Base-by-base conservation (phyloP, 176 grass and related monocot species). In the Chrysopogon serrulatus region DNA sequence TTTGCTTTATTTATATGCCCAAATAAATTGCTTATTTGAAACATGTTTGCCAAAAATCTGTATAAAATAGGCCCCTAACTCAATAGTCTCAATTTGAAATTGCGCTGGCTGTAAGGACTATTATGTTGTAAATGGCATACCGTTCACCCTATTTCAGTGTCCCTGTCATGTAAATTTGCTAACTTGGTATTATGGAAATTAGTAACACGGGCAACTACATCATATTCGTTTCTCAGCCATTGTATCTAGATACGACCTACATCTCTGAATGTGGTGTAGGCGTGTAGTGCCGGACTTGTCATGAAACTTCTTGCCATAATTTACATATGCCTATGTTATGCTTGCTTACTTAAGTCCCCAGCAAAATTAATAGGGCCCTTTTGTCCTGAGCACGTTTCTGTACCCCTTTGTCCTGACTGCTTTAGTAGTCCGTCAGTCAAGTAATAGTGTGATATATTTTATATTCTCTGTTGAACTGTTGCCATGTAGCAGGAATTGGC, bases 231-330 rank as follows among this genome's bases (percentile, higher is more conserved):
- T 33, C 21, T 34, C 1, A 45, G 7, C 69, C 17, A 9, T 47
- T 70, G 16, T 56, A 4, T 40, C 53, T 68, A 26, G 32, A 41
- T 49, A 62, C 6, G 41, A 31, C 13, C 23, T 78, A 70, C 24
- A 71, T 85, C 68, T 79, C 40, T 62, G 24, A 33, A 32, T 69
- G 15, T 80, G 28, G 12, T 74, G n/a, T 80, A 35, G 53, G 21
- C 4, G 0, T 61, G 57, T 61, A 61, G 11, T n/a, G 23, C 28
- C 69, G 11, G 5, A 10, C 60, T 84, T 79, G 24, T 68, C 37
- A 80, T 56, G 45, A 48, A 75, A 68, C 13, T 74, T 60, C 47
- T 51, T 69, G 30, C 1, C 10, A 1, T 85, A 47, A 78, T 54
- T 51, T 49, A 66, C 23, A 56, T 17, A 27, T 31, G 56, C 26